Conservation (phyloP, 371 early-diverging fungal species). For the Mortierella sp. region DNA sequence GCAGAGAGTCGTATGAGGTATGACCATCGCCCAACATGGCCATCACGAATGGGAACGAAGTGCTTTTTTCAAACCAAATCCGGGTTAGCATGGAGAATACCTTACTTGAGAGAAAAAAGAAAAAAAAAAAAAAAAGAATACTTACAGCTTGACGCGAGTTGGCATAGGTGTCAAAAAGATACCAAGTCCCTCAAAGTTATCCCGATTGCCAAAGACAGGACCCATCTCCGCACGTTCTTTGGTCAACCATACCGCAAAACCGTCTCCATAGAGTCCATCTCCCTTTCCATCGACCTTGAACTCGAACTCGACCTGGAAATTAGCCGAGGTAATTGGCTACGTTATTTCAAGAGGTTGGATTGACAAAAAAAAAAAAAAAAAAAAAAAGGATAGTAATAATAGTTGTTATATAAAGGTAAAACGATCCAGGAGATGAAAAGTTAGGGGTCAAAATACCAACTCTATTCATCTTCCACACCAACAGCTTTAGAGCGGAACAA, state of each 20-base stretch:
- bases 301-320: constrained; percentile 91
- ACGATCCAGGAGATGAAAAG: too few species aligned
- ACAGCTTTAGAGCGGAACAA: background rate
- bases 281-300: constrained; percentile 81
- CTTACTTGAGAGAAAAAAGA: background rate
- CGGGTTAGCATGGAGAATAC: background rate
- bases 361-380: too few species aligned
- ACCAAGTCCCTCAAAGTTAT: constrained; percentile 89
- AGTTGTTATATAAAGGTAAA: too few species aligned
- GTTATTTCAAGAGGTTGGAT: too few species aligned
- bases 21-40: constrained; percentile 93
- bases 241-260: constrained; percentile 91
- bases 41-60: constrained; percentile 83
- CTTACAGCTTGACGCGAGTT: constrained; percentile 81
- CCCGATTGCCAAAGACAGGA: constrained; percentile 88
- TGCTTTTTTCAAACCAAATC: constrained; percentile 35
- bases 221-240: constrained; percentile 64
- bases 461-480: too few species aligned
- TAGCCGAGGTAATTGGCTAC: constrained; percentile 73
- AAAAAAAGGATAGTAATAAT: too few species aligned
- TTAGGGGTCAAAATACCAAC: too few species aligned
- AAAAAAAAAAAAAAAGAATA: constrained; percentile 3
- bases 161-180: constrained; percentile 93
- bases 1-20: constrained; percentile 75
- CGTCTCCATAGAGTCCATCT: constrained; percentile 82